These are phyloP conservation scores for Colletotrichum sp. DNA, from an alignment of 2,329 filamentous ascomycete genomes.

Conservation along the genomic window DNA sequence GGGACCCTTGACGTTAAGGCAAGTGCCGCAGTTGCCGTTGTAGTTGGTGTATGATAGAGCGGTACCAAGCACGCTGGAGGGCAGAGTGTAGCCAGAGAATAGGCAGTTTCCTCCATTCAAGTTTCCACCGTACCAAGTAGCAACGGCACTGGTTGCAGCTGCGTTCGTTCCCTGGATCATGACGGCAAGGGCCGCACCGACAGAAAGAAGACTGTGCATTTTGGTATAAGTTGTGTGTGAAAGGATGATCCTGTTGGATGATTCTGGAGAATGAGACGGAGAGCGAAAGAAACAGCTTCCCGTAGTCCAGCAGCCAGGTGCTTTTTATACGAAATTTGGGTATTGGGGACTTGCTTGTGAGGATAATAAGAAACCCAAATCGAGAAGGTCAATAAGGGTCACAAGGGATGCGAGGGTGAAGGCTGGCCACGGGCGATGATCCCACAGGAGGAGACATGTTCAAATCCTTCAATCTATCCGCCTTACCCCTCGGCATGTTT, in stretches of 20 bases:
- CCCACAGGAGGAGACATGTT: neutral
- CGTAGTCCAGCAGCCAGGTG: neutral
- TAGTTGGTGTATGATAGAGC: conserved; percentile 8
- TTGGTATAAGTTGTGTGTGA: neutral
- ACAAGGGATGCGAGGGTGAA: neutral
- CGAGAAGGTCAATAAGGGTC: neutral
- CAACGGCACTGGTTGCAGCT: conserved; percentile 7
- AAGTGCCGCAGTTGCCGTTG: conserved; percentile 13
- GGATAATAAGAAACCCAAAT: neutral
- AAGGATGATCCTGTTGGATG: neutral
- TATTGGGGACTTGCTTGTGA: neutral
- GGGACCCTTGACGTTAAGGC: conserved; percentile 10
- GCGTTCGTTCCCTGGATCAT: neutral
- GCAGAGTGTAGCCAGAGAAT: conserved; percentile 8
- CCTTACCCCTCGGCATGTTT: neutral
- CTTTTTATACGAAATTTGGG: neutral
- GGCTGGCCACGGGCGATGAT: neutral
- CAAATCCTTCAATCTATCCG: neutral
- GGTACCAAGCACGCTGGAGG: conserved; percentile 1
- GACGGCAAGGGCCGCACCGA: neutral
- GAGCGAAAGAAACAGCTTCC: neutral
- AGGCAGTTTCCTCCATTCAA: conserved; percentile 6
- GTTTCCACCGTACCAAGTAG: conserved; percentile 11
- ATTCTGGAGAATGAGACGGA: neutral
- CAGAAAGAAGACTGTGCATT: neutral